Evolutionary conservation across 805 yeast genomes (phyloP).

Genomic region (Suhomyces canberraensis): DNA sequence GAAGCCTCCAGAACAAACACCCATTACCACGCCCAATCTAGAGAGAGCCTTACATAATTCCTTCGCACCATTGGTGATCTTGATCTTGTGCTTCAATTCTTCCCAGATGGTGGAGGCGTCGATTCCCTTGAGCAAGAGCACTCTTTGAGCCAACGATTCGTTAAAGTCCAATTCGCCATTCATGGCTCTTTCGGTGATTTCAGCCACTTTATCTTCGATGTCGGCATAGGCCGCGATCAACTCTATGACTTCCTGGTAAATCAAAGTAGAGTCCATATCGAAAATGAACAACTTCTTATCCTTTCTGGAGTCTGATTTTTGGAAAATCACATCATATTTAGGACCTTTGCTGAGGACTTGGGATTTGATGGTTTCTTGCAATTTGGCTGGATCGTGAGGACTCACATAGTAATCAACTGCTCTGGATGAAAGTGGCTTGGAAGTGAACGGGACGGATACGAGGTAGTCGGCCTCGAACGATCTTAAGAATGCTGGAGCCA

Average conservation of each 20-base stretch:
- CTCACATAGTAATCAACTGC: slow-evolving; percentile 20
- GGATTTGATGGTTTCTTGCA: neutral
- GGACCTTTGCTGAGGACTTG: neutral
- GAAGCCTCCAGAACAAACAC: slow-evolving; percentile 94
- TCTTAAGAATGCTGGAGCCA: slow-evolving; percentile 5
- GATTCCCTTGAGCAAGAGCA: slow-evolving; percentile 76
- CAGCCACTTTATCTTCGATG: slow-evolving; percentile 83
- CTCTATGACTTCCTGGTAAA: slow-evolving; percentile 95
- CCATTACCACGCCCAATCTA: slow-evolving; percentile 61
- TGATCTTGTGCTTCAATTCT: slow-evolving; percentile 64
- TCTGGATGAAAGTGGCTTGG: slow-evolving; percentile 16
- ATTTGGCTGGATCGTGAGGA: neutral
- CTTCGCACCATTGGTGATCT: slow-evolving; percentile 80
- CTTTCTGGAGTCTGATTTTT: slow-evolving; percentile 20
- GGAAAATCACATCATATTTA: slow-evolving; percentile 33
- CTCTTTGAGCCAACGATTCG: slow-evolving; percentile 75
- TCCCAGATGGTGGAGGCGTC: slow-evolving; percentile 72
- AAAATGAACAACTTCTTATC: slow-evolving; percentile 68
- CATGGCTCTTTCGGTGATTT: slow-evolving; percentile 92
- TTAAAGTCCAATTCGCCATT: slow-evolving; percentile 92
- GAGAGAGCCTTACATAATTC: slow-evolving; percentile 66
- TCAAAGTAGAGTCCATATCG: slow-evolving; percentile 97
- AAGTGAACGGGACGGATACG: slow-evolving; percentile 1
- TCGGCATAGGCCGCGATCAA: slow-evolving; percentile 91
- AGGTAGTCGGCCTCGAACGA: slow-evolving; percentile 6